Evolutionary conservation across 2,329 filamentous ascomycete species (phyloP).

Genomic region (Penicillium brasilianum): DNA sequence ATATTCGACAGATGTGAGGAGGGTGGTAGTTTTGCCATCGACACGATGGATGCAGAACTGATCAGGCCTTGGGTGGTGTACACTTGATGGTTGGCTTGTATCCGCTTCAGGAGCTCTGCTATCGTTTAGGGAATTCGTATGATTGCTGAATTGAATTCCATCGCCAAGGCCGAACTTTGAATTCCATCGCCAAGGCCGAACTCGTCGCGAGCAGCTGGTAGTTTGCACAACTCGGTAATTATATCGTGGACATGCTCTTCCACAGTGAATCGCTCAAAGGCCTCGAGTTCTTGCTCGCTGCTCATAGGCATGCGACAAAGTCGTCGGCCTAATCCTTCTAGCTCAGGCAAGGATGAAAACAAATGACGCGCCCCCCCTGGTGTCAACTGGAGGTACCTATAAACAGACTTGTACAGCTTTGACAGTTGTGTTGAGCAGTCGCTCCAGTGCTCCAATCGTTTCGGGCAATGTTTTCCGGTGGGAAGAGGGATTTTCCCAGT

Average conservation of each 20-base stretch:
- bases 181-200: background rate
- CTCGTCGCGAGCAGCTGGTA: conserved; percentile 24
- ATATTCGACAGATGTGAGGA: conserved; percentile 1
- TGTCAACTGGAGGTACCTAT: conserved; percentile 22
- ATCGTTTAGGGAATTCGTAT: conserved; percentile 5
- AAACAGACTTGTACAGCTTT: conserved; percentile 15
- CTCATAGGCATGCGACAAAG: conserved; percentile 25
- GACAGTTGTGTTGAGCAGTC: conserved; percentile 20
- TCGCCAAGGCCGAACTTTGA: background rate
- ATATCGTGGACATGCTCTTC: conserved; percentile 30
- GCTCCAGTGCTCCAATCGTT: conserved; percentile 26
- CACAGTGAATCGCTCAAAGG: conserved; percentile 18
- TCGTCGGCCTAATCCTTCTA: conserved; percentile 27
- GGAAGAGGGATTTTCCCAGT: conserved; percentile 31
- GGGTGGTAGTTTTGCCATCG: background rate
- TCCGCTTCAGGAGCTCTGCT: background rate
- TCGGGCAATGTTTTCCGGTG: conserved; percentile 34
- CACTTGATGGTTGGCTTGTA: background rate
- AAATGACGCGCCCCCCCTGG: conserved; percentile 20
- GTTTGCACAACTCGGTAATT: conserved; percentile 34
- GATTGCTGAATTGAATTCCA: background rate
- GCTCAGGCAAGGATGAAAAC: conserved; percentile 15
- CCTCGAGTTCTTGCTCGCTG: conserved; percentile 26
- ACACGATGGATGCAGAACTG: conserved; percentile 6
- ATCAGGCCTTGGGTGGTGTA: conserved; percentile 1